Evolutionary conservation across 2,329 filamentous ascomycete species (phyloP).

Genomic region (Arachnomyces sp.): DNA sequence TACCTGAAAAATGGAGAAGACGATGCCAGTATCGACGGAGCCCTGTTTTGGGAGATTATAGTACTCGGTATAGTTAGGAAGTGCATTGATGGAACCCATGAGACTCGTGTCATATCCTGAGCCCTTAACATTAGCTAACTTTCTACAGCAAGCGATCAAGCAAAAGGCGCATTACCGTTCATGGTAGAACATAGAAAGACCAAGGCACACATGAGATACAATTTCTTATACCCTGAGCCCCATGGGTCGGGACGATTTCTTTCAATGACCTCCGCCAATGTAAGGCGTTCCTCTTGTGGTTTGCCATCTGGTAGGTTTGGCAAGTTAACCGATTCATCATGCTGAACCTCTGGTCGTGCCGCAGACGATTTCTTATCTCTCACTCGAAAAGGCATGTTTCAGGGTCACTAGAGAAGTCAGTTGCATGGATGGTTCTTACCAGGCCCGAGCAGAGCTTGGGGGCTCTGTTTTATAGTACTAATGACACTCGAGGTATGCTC

Average conservation of each 20-base stretch:
- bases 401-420: too few relatives aligned
- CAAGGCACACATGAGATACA: slow-evolving; percentile 13
- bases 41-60: slow-evolving; percentile 31
- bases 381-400: too few relatives aligned
- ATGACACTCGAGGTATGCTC: too few relatives aligned
- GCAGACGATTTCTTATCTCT: too few relatives aligned
- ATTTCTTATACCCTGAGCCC: slow-evolving; percentile 11
- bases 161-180: slow-evolving; percentile 11
- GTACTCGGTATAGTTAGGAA: slow-evolving; percentile 36
- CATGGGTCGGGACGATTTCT: slow-evolving; percentile 11
- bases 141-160: background rate
- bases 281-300: too few relatives aligned
- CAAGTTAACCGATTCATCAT: too few relatives aligned
- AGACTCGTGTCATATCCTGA: slow-evolving; percentile 21
- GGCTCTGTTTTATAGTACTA: too few relatives aligned
- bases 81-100: slow-evolving; percentile 40
- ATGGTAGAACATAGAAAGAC: slow-evolving; percentile 16
- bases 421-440: too few relatives aligned
- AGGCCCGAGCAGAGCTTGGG: too few relatives aligned
- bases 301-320: too few relatives aligned
- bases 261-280: slow-evolving; percentile 3
- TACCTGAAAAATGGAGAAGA: slow-evolving; percentile 37
- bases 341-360: too few relatives aligned
- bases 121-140: slow-evolving; percentile 4
- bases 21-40: slow-evolving; percentile 33